phyloP scores from a whole-genome alignment of 176 grass and related monocot species.

The bread wheat (Triticum aestivum) region IWGSC_CS_RefSeq_v2.1 NC_057809.1:107289293-107289792 shows the following conservation, averaged over 20 bases:
- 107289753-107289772: neutral
- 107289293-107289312: neutral
- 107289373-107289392: neutral
- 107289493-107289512: neutral
- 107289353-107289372: neutral
- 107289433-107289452: neutral
- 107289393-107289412: neutral
- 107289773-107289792: conserved; percentile 21
- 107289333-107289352: neutral
- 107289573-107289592: neutral
- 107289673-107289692: neutral
- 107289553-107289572: neutral
- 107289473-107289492: neutral
- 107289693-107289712: neutral
- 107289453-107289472: neutral
- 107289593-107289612: neutral
- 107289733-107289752: neutral
- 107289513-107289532: neutral
- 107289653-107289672: neutral
- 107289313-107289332: neutral
- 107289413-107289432: neutral
- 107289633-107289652: neutral
- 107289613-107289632: neutral
- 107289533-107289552: neutral
- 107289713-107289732: neutral